These are phyloP conservation scores for Amanita polypyramis DNA, from an alignment of 768 basidiomycete species.

Conservation along the genomic window DNA sequence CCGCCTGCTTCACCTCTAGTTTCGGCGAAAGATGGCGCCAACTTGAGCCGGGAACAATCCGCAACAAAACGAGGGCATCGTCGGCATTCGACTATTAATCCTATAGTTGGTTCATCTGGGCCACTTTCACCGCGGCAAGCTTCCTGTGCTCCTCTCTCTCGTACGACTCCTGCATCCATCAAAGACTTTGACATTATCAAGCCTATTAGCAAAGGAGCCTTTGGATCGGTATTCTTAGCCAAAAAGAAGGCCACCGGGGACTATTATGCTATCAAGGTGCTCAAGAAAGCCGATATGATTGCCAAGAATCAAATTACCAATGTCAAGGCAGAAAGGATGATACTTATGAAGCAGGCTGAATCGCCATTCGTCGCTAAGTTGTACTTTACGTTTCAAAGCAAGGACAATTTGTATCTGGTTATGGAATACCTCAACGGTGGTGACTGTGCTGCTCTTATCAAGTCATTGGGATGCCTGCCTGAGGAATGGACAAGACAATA, in stretches of 20 bases:
- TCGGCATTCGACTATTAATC: constrained; percentile 63
- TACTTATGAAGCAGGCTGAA: constrained; percentile 98
- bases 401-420: constrained; percentile 95
- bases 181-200: constrained; percentile 99
- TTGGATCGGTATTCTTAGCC: constrained; percentile 95
- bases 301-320: constrained; percentile 99
- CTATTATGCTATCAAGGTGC: constrained; percentile 99
- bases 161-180: constrained; percentile 83
- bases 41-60: constrained; percentile 33
- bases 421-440: constrained; percentile 99
- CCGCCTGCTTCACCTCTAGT: constrained; percentile 71
- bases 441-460: constrained; percentile 95
- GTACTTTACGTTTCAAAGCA: constrained; percentile 99
- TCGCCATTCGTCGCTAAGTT: constrained; percentile 97
- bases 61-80: constrained; percentile 46
- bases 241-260: constrained; percentile 98
- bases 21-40: constrained; percentile 26
- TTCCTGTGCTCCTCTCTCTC: constrained; percentile 64
- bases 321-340: constrained; percentile 99
- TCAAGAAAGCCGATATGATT: constrained; percentile 99
- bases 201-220: constrained; percentile 97
- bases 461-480: constrained; percentile 83
- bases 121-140: constrained; percentile 86
- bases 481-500: constrained; percentile 98
- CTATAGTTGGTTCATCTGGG: constrained; percentile 47